These are phyloP conservation scores for Cytospora mali DNA, from an alignment of 2,329 filamentous ascomycete species.

Conservation along the genomic window DNA sequence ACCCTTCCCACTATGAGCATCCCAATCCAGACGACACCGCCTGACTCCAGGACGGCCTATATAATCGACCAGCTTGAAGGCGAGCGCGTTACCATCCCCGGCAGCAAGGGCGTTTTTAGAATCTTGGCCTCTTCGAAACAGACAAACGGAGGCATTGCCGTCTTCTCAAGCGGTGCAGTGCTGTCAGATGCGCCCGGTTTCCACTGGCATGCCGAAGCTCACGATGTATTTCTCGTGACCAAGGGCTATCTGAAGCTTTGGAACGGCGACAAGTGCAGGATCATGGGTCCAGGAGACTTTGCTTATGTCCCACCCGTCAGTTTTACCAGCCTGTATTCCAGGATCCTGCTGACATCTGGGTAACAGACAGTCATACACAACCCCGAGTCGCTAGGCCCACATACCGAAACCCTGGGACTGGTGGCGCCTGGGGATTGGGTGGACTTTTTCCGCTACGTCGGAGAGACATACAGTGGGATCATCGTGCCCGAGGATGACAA, in stretches of 20 bases:
- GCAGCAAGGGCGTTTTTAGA: constrained; percentile 54
- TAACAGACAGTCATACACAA: constrained; percentile 58
- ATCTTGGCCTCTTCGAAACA: constrained; percentile 55
- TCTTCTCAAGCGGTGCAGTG: constrained; percentile 53
- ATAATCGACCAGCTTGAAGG: constrained; percentile 53
- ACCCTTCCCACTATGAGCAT: constrained; percentile 35
- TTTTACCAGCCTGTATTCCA: background rate
- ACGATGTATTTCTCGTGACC: constrained; percentile 59
- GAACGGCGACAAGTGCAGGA: constrained; percentile 58
- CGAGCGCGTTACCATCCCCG: constrained; percentile 54
- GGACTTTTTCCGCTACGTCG: constrained; percentile 62
- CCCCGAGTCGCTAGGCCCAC: constrained; percentile 55
- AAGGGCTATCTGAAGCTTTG: constrained; percentile 59
- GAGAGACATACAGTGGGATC: constrained; percentile 53
- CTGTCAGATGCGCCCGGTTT: constrained; percentile 53
- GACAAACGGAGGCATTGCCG: constrained; percentile 52
- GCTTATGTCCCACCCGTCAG: constrained; percentile 58
- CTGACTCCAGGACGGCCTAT: constrained; percentile 44
- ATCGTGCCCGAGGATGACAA: constrained; percentile 54
- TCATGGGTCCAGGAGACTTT: constrained; percentile 58
- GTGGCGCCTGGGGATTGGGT: constrained; percentile 62
- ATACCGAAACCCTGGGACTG: constrained; percentile 57
- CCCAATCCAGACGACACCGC: constrained; percentile 40
- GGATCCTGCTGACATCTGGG: constrained; percentile 41
- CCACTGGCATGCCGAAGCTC: constrained; percentile 58